A percentile compares a stretch with the other conserved stretches of the same genome.
Conservation (phyloP, 2,329 filamentous ascomycete species). For the Alternaria brassicae region DNA sequence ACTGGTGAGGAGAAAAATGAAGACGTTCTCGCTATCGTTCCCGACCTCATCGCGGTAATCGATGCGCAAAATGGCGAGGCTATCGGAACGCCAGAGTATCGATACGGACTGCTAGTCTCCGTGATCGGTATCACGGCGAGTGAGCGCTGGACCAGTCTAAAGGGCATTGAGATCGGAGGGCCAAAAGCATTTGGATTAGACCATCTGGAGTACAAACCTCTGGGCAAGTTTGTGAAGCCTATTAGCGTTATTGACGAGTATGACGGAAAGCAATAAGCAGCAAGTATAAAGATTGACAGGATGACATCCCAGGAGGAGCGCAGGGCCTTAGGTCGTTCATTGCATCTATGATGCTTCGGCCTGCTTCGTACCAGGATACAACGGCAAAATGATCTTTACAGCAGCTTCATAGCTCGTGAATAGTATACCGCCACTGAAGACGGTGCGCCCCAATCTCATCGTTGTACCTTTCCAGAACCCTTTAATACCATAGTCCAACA, state of each 20-base stretch:
- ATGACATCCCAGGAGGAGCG: not conserved
- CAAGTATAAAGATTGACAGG: not conserved
- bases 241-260: constrained; percentile 63
- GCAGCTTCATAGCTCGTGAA: constrained; percentile 69
- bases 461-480: constrained; percentile 73
- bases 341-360: constrained; percentile 29
- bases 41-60: constrained; percentile 59
- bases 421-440: constrained; percentile 71
- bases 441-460: constrained; percentile 69
- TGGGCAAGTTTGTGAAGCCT: constrained; percentile 62
- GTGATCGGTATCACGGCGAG: constrained; percentile 64
- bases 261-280: constrained; percentile 22
- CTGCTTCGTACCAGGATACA: constrained; percentile 36
- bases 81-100: constrained; percentile 62
- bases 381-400: constrained; percentile 56
- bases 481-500: constrained; percentile 64
- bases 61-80: constrained; percentile 59
- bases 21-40: constrained; percentile 57
- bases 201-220: constrained; percentile 57
- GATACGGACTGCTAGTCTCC: constrained; percentile 61
- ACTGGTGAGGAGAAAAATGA: constrained; percentile 47
- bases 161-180: constrained; percentile 60
- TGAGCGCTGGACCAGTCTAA: constrained; percentile 60
- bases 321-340: not conserved
- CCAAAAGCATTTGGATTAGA: constrained; percentile 59